These are phyloP conservation scores for Angomonas ambiguus DNA, from an alignment of 208 protist species.

Conservation along the genomic window DNA sequence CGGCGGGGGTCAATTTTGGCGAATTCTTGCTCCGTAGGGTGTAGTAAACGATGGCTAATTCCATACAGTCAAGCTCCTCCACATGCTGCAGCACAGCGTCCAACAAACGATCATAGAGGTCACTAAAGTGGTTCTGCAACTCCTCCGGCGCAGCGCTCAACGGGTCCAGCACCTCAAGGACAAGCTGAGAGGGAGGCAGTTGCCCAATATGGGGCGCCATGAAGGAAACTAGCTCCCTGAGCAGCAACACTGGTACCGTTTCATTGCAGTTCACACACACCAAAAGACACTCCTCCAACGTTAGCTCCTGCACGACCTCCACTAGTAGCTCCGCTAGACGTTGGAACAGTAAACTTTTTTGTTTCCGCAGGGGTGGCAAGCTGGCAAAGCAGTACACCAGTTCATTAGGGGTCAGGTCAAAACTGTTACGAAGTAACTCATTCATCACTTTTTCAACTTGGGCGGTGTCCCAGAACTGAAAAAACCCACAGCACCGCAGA, in stretches of 20 bases:
- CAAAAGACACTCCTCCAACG: conserved; percentile 67
- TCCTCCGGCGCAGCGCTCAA: conserved; percentile 12
- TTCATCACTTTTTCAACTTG: conserved; percentile 69
- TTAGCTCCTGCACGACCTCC: conserved; percentile 50
- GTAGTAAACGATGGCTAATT: conserved; percentile 69
- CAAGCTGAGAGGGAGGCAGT: conserved; percentile 14
- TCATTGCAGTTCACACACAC: conserved; percentile 48
- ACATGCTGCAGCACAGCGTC: conserved; percentile 16
- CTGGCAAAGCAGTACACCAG: conserved; percentile 58
- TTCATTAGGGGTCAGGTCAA: conserved; percentile 47
- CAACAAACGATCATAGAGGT: conserved; percentile 19
- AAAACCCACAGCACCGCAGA: conserved; percentile 75
- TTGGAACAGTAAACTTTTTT: conserved; percentile 42
- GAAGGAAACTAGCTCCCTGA: conserved; percentile 60
- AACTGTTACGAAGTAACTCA: conserved; percentile 54
- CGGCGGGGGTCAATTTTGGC: conserved; percentile 13
- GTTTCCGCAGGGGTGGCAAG: conserved; percentile 64
- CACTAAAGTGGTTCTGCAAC: conserved; percentile 15
- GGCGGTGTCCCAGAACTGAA: conserved; percentile 85
- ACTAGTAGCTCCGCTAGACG: conserved; percentile 42
- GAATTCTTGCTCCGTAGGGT: conserved; percentile 16
- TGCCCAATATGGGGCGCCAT: conserved; percentile 25
- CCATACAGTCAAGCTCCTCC: conserved; percentile 45
- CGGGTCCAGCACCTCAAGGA: conserved; percentile 16
- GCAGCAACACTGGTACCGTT: conserved; percentile 33